These are phyloP conservation scores for Xylariaceae sp. DNA, from an alignment of 2,329 filamentous ascomycete species.

Conservation along the genomic window DNA sequence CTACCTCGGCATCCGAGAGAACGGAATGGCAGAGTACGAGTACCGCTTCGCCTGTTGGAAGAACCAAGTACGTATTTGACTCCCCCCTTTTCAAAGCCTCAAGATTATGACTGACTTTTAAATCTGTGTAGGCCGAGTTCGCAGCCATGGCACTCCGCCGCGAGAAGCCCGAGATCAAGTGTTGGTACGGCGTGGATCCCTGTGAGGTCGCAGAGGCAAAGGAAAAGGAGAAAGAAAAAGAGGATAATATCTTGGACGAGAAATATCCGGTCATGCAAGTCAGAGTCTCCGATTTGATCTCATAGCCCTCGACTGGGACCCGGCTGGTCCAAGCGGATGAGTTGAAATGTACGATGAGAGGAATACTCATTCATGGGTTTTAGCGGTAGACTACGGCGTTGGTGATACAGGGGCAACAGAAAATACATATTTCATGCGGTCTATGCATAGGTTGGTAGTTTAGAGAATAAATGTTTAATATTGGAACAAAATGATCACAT, in stretches of 20 bases:
- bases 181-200: constrained; percentile 11
- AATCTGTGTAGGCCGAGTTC: constrained; percentile 6
- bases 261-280: not conserved
- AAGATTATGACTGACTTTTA: not conserved
- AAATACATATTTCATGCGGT: too few relatives aligned
- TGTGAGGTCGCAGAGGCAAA: constrained; percentile 2
- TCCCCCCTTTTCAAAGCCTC: not conserved
- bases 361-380: too few relatives aligned
- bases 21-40: constrained; percentile 1
- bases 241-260: not conserved
- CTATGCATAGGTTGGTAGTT: too few relatives aligned
- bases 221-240: not conserved
- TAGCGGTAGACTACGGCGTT: too few relatives aligned
- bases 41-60: constrained; percentile 13
- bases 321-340: too few relatives aligned
- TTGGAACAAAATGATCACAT: too few relatives aligned
- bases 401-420: too few relatives aligned
- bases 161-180: not conserved
- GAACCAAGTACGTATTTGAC: constrained; percentile 4
- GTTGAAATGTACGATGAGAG: too few relatives aligned
- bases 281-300: not conserved
- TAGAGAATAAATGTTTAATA: not conserved
- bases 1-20: not conserved
- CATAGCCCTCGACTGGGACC: too few relatives aligned
- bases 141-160: constrained; percentile 6